phyloP scores from a whole-genome alignment of 2,329 filamentous ascomycete genomes.

The Verticillium alfalfae region DNA sequence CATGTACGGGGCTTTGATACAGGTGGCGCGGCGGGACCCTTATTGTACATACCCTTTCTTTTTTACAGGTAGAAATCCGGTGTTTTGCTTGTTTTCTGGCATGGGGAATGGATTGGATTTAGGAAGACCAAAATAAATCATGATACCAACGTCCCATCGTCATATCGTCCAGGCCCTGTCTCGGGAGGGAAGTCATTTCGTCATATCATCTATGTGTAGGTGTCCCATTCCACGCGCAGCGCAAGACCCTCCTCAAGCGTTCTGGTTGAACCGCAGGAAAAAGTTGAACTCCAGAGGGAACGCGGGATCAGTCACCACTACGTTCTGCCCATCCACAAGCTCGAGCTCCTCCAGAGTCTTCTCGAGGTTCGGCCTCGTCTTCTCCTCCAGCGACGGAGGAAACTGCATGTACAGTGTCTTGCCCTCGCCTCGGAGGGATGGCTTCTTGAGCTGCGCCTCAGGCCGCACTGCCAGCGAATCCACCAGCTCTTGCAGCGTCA shows the following conservation, averaged over 20 bases:
- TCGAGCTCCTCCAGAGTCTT: constrained; percentile 71
- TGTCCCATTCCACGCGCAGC: neutral
- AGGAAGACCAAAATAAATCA: constrained; percentile 1
- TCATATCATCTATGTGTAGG: neutral
- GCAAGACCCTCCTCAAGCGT: neutral
- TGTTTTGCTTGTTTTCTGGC: neutral
- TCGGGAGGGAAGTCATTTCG: neutral
- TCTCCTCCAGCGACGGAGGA: constrained; percentile 74
- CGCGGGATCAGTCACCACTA: constrained; percentile 89
- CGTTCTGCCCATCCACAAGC: constrained; percentile 74
- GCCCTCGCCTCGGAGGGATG: constrained; percentile 71
- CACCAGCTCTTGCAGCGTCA: constrained; percentile 77
- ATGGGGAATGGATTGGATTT: neutral
- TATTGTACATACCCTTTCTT: neutral
- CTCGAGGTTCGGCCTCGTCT: constrained; percentile 75
- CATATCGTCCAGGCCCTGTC: neutral
- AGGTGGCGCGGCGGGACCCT: neutral
- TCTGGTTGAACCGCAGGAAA: constrained; percentile 40
- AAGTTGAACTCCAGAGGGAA: constrained; percentile 68
- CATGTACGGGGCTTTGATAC: neutral
- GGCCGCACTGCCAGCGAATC: constrained; percentile 77
- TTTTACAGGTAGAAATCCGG: neutral
- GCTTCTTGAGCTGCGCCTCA: constrained; percentile 90
- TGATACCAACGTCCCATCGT: constrained; percentile 1
- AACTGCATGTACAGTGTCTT: constrained; percentile 89